A percentile compares a stretch with the other conserved stretches of the same genome.
phyloP scores from a whole-genome alignment of 805 yeast genomes.

The Naumovozyma dairenensis region DNA sequence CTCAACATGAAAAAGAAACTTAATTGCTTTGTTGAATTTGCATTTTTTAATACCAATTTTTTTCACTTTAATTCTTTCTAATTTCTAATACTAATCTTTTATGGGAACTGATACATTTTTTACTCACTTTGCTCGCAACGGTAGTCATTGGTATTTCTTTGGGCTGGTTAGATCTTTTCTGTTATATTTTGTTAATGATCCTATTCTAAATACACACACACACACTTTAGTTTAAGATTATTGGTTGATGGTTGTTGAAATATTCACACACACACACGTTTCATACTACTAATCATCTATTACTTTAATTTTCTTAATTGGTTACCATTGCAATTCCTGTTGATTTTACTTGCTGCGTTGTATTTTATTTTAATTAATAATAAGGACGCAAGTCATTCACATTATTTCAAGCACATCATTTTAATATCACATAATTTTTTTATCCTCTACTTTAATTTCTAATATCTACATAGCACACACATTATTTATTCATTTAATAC shows the following conservation, averaged over 20 bases:
- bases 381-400: constrained; percentile 8
- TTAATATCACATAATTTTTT: constrained; percentile 5
- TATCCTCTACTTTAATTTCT: constrained; percentile 10
- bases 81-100: constrained; percentile 2
- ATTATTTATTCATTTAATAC: constrained; percentile 11
- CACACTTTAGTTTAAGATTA: constrained; percentile 1
- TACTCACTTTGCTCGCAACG: constrained; percentile 1
- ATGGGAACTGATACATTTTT: constrained; percentile 11
- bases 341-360: background rate
- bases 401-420: constrained; percentile 8
- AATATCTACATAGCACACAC: constrained; percentile 12
- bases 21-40: constrained; percentile 25
- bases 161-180: too few relatives aligned
- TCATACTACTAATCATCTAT: background rate
- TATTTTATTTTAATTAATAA: constrained; percentile 2
- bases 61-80: constrained; percentile 2
- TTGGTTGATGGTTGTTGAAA: too few relatives aligned
- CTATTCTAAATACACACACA: constrained; percentile 6
- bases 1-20: constrained; percentile 77
- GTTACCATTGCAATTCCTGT: background rate
- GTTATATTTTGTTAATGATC: too few relatives aligned
- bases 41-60: constrained; percentile 4
- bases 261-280: background rate
- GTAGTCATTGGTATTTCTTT: background rate
- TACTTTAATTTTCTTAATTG: background rate